Evolutionary conservation across 345 rosid species (phyloP), one percentile per base, ranked within the genome.

Genomic region (Moricandia moricandioides): DNA sequence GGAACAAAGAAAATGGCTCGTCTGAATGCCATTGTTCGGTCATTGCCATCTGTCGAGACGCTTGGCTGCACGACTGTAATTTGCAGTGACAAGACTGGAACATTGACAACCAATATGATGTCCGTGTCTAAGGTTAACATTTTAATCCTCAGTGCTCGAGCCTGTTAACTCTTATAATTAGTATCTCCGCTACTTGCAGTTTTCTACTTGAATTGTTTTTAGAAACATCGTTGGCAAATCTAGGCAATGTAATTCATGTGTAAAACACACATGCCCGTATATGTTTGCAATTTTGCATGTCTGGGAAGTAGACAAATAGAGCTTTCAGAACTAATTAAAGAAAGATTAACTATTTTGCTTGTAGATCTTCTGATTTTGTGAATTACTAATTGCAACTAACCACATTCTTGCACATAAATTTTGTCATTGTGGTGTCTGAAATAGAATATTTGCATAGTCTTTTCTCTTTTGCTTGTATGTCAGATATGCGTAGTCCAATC

Each of bases 1-100:
- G 99, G 99, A 67, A 95, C 99, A 40, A 95, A 95, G 87, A 88
- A 96, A 71, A 95, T 95, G 99, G 99, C 99, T 71, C 89, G 98
- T 70, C 80, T 95, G 82, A 95, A 95, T 84, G 99, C 99, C 49
- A 90, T 95, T 80, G 99, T 95, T 45, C 87, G 98, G 51, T 90
- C 98, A 63, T 87, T 95, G 90, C 98, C 99, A 70, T 95, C 99
- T 16, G 99, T 92, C 13, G 99, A 95, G 85, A 95, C 99, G 49
- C 85, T 92, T 76, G 98, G 98, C 61, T 95, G 99, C 85, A 95
- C 99, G 57, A 92, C 99, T 65, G 99, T 95, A 75, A 95, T 95
- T 78, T 95, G 99, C 84, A 92, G 96, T 70, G 99, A 95, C 80
- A 95, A 95, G 82, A 95, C 99, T 59, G 99, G 99, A 79, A 95